Percentiles rank a stretch among this genome's conserved stretches.
Evolutionary conservation across 805 yeast species (phyloP).

Genomic region (Myxozyma udenii): DNA sequence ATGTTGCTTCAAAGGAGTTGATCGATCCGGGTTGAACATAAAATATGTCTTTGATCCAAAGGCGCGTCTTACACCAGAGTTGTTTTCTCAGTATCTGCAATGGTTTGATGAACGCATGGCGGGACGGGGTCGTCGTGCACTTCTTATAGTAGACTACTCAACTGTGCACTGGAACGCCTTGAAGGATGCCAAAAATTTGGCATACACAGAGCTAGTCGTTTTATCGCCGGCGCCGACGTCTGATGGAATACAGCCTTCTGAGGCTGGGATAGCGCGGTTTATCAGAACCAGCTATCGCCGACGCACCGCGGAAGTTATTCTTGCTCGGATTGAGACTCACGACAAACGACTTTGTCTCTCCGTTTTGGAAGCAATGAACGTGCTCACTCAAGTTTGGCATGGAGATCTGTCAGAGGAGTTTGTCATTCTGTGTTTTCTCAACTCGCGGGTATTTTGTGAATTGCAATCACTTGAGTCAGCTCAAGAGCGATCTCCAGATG

Average conservation of each 20-base stretch:
- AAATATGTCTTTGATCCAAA: slow-evolving; percentile 14
- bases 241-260: slow-evolving; percentile 16
- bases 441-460: slow-evolving; percentile 3
- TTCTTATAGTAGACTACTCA: slow-evolving; percentile 22
- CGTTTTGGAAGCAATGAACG: slow-evolving; percentile 22
- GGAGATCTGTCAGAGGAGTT: slow-evolving; percentile 18
- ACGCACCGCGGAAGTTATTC: slow-evolving; percentile 19
- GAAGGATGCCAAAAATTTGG: slow-evolving; percentile 2
- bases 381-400: slow-evolving; percentile 22
- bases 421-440: slow-evolving; percentile 13
- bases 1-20: slow-evolving; percentile 17
- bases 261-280: slow-evolving; percentile 16
- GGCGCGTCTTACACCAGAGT: slow-evolving; percentile 12
- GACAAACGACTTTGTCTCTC: slow-evolving; percentile 7
- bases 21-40: slow-evolving; percentile 10
- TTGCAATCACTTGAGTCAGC: background rate
- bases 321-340: slow-evolving; percentile 11
- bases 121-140: slow-evolving; percentile 17
- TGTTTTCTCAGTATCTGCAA: slow-evolving; percentile 17
- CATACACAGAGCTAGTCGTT: slow-evolving; percentile 19
- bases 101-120: slow-evolving; percentile 25
- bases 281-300: slow-evolving; percentile 22
- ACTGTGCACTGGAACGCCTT: slow-evolving; percentile 11
- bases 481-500: background rate
- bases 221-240: slow-evolving; percentile 17